A percentile compares a stretch with the other conserved stretches of the same genome.
Evolutionary conservation across 257 asterid genomes (phyloP).

Genomic region (Leptodermis oblonga): DNA sequence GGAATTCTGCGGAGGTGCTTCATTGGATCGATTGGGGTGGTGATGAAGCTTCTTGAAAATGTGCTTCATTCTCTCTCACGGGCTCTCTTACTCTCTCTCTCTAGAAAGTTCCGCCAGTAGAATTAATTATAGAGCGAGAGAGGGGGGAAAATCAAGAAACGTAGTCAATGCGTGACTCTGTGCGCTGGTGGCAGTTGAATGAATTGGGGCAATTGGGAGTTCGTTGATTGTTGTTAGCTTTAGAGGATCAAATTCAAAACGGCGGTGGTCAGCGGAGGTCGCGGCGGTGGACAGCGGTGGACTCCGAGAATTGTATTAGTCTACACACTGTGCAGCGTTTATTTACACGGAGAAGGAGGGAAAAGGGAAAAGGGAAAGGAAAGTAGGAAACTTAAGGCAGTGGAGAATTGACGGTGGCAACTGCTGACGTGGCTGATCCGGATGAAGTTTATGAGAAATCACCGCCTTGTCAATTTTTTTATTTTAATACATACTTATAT

Average conservation of each 20-base stretch:
- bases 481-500: too few relatives aligned
- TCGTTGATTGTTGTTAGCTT: too few relatives aligned
- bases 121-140: not conserved
- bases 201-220: too few relatives aligned
- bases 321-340: not conserved
- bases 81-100: conserved; percentile 16
- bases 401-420: conserved; percentile 6
- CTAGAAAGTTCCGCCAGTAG: not conserved
- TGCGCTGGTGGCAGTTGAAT: not conserved
- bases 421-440: not conserved
- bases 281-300: conserved; percentile 1
- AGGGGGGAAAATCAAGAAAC: not conserved
- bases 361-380: conserved; percentile 1
- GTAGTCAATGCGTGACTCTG: not conserved
- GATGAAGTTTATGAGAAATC: not conserved
- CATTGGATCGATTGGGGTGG: conserved; percentile 92
- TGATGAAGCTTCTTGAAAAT: conserved; percentile 96
- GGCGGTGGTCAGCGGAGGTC: not conserved
- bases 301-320: not conserved
- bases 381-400: conserved; percentile 13
- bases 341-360: not conserved
- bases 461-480: not conserved
- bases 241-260: not conserved
- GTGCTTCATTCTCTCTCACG: conserved; percentile 61
- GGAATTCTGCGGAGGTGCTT: conserved; percentile 38